Evolutionary conservation across 176 grass and related monocot genomes (phyloP).

Genomic region (Avena eriantha): DNA sequence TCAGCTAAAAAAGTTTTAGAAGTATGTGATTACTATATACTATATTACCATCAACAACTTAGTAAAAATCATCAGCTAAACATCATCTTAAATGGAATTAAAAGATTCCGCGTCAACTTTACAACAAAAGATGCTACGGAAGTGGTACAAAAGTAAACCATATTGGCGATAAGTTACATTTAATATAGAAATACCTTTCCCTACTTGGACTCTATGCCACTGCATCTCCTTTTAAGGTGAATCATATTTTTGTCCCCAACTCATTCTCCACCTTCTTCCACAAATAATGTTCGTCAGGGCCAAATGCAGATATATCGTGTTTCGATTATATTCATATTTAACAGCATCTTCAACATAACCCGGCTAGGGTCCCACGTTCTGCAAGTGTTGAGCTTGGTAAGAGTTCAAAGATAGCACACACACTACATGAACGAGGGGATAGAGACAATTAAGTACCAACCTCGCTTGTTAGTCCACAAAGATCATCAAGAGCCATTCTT

Average conservation of each 20-base stretch:
- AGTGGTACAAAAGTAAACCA: not conserved
- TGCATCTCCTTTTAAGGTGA: constrained; percentile 97
- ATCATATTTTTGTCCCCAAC: constrained; percentile 92
- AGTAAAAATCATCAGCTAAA: not conserved
- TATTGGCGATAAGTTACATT: not conserved
- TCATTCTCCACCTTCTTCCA: constrained; percentile 93
- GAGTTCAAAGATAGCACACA: not conserved
- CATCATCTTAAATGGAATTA: constrained; percentile 15
- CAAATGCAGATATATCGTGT: constrained; percentile 83
- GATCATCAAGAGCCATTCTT: constrained; percentile 96
- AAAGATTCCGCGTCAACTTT: not conserved
- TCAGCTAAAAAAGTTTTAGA: not conserved
- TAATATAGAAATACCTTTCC: constrained; percentile 60
- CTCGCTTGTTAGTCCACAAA: constrained; percentile 80
- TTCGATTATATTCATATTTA: constrained; percentile 76
- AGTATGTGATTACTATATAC: not conserved
- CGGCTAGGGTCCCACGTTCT: constrained; percentile 91
- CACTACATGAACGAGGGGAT: constrained; percentile 4
- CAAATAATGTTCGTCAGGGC: constrained; percentile 72
- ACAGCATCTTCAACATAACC: constrained; percentile 87
- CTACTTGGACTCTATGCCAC: constrained; percentile 91
- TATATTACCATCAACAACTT: not conserved
- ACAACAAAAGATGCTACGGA: not conserved
- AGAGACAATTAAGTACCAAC: constrained; percentile 51
- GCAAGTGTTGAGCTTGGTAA: constrained; percentile 40